Base-by-base conservation (phyloP, 1,284 basidiomycete genomes). In the Malassezia globosa region DNA sequence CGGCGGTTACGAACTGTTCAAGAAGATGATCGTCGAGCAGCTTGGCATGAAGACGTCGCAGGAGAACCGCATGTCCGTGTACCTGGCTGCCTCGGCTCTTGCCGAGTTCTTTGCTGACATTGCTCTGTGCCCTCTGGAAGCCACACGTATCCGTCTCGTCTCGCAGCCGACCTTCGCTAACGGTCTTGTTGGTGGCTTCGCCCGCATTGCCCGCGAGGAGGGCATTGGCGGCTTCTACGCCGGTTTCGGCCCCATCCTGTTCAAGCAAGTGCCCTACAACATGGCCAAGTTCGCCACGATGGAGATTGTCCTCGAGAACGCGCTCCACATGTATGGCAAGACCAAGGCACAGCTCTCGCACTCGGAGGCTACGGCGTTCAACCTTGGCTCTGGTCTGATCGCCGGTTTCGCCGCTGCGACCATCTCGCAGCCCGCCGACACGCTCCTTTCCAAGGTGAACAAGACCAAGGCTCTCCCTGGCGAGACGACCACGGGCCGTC, bases 381-480 rank as follows among this genome's bases (percentile, higher is more conserved):
- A 70, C 66, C 61, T 70, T 10, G 63, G 63, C 33, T 63, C 59
- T n/a, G 68, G 68, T 69, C 54, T 70, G 18, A 59, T 67, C 43
- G 66, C 68, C 54, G 68, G 68, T 69, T 63, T 66, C 58, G 66
- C 66, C 36, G 68, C 68, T 24, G 68, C 68, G 41, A 59, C 61
- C 56, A 65, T 70, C 60, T 70, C 68, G 35, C 68, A 70, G 51
- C 68, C 68, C 42, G 68, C 68, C 46, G 68, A 70, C 59, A 70
- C 68, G 4, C 55, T 69, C 27, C 76, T 73, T 64, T 77, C 70
- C 56, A 78, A 77, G 76, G 78, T 78, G 72, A 78, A 78, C 77
- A 78, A 78, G 76, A 73, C 74, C 72, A 77, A 78, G 74, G 77
- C 76, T 53, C 61, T 66, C 34, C 77, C 77, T 53, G 77, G 77